Evolutionary conservation across 2,329 filamentous ascomycete species (phyloP), one percentile per base, ranked within the genome.

Genomic region (Bisporella sp.): DNA sequence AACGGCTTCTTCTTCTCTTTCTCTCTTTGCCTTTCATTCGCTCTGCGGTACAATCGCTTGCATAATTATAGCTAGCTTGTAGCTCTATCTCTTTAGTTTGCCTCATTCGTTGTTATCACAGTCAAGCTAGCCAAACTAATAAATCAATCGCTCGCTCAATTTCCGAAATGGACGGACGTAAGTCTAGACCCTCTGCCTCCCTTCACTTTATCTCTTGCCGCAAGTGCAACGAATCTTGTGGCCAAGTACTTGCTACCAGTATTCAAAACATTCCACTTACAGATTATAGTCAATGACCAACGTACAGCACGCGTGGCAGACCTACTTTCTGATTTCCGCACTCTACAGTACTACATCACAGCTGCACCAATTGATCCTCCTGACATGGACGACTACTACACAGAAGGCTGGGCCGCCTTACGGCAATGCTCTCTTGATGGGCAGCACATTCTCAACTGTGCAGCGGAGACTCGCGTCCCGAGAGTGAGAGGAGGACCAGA

Each of bases 371-470:
- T 72, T 48, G 72, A 79, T n/a, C 78, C 81, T 6, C 60, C 67
- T 4, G 68, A 80, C 65, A 67, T 70, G 51, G 74, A 78, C 48
- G 81, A 84, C 61, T 81, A 82, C 61, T 77, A 80, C 66, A 81
- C 79, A 9, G 79, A 82, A 55, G 81, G 81, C 28, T 85, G 79
- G 79, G 73, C 76, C 4, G 74, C 74, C 12, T 68, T 85, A 47
- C 75, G 81, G 41, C 81, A 85, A 66, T 84, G 80, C 67, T 71
- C 74, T 46, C 62, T 81, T 41, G 81, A 84, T 59, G 81, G 81
- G 5, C 79, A 82, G 61, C 73, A 82, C 66, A 83, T 85, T 57
- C 73, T 84, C 54, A 79, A 84, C 61, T 80, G 77, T 59, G 79
- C 78, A 28, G 80, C 80, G 40, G 81, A 84, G 64, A 79, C 79